Base-by-base conservation (phyloP, 306 rosid species). In the Corylus avellana region DNA sequence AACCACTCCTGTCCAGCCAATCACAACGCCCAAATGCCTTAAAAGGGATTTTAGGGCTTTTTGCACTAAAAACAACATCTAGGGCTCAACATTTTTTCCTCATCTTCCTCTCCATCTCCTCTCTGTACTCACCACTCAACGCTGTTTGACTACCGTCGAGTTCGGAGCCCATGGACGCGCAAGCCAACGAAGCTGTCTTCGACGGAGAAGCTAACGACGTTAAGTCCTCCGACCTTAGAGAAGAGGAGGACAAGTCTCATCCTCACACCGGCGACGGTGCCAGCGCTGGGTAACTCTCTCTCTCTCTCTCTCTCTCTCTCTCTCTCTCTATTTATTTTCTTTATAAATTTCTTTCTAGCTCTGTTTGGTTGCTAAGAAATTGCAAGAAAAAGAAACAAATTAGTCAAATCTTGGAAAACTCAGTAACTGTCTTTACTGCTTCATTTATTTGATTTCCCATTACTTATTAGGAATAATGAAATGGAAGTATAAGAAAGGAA, bases 221-320 rank as follows among this genome's bases (percentile, higher is more conserved):
- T 54, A 81, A 88, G 76, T 18, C 85, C 79, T 77, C 83, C 18
- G 82, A 78, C 73, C 92, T 79, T 81, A 76, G 91, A 86, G 96
- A 92, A 48, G 98, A 85, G 22, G 88, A 81, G 37, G 91, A 92
- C 80, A 90, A 88, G 83, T 86, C 94, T 9, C 97, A 89, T 22
- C 86, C 96, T 70, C 95, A 88, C 27, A 83, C 90, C 72, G 98
- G 97, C 66, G 97, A 95, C 73, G 98, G 99, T 22, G 99, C 98
- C 3, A 95, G 99, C 78, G 93, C 99, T 11, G 99, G 98, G 99
- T 95, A 88, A 80, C 55, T 56, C 75, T 72, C 20, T 47, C 7
- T 47, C 4, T 63, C 62, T 74, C 5, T 39, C 37, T n/a, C n/a
- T n/a, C n/a, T n/a, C n/a, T 29, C 17, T 48, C 22, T 29, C 61